These are phyloP conservation scores for Dipodascus geniculatus DNA, from an alignment of 805 yeast species.

Conservation along the genomic window DNA sequence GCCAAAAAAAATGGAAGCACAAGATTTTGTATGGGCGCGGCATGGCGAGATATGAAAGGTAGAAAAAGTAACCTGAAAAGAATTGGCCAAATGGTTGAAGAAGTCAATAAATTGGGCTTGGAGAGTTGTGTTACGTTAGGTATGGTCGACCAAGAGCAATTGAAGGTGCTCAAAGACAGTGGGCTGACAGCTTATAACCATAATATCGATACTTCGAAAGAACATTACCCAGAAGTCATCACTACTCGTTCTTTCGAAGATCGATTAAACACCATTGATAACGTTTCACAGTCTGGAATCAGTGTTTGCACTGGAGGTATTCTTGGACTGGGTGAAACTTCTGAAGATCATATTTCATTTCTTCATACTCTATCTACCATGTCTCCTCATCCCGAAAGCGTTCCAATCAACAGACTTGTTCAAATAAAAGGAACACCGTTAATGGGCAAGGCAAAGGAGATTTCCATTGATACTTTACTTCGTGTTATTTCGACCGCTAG, in stretches of 20 bases:
- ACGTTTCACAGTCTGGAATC: constrained; percentile 52
- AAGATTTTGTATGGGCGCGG: constrained; percentile 77
- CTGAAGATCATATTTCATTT: constrained; percentile 59
- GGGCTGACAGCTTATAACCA: constrained; percentile 78
- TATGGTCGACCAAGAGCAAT: constrained; percentile 61
- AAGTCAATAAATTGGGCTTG: constrained; percentile 53
- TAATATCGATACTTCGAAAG: constrained; percentile 69
- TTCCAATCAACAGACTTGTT: constrained; percentile 72
- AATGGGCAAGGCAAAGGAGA: constrained; percentile 22
- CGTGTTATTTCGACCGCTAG: constrained; percentile 70
- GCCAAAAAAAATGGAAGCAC: constrained; percentile 67
- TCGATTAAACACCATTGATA: constrained; percentile 51
- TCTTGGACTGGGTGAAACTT: constrained; percentile 65
- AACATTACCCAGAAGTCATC: constrained; percentile 62
- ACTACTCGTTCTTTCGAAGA: constrained; percentile 64
- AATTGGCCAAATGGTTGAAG: constrained; percentile 53
- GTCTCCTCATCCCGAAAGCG: constrained; percentile 65
- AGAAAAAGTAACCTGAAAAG: constrained; percentile 53
- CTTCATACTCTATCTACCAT: constrained; percentile 54
- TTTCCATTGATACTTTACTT: constrained; percentile 45
- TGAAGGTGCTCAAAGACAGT: constrained; percentile 44
- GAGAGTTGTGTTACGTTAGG: constrained; percentile 77
- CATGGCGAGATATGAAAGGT: constrained; percentile 80
- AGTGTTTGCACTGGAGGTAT: constrained; percentile 73
- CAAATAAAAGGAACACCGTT: constrained; percentile 72